phyloP scores from a whole-genome alignment of 2,329 filamentous ascomycete genomes.

The Aureobasidium sp. region DNA sequence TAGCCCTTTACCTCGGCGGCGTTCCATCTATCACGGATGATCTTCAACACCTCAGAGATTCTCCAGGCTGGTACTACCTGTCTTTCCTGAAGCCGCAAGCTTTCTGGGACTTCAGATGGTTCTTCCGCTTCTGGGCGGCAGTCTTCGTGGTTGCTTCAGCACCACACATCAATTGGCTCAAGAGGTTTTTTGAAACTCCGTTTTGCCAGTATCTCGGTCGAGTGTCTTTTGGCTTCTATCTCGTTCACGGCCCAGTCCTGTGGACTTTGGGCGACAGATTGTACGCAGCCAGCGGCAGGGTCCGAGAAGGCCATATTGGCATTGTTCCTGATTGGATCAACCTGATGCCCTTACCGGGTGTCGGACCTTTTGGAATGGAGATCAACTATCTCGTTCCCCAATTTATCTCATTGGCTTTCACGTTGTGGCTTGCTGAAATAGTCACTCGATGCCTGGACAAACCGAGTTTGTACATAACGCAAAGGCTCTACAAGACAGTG shows the following conservation, averaged over 20 bases:
- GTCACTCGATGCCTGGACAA: constrained; percentile 50
- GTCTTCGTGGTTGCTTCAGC: constrained; percentile 47
- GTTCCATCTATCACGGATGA: constrained; percentile 9
- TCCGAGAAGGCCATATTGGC: constrained; percentile 38
- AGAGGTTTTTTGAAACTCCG: constrained; percentile 47
- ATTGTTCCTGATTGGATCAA: constrained; percentile 50
- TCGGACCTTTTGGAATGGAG: constrained; percentile 53
- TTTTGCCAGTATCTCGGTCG: constrained; percentile 54
- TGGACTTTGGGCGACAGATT: constrained; percentile 52
- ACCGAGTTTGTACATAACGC: constrained; percentile 49
- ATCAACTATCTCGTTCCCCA: constrained; percentile 52
- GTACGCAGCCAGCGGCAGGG: constrained; percentile 52
- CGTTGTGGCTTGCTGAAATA: constrained; percentile 48
- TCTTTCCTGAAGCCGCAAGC: constrained; percentile 38
- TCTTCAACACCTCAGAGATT: constrained; percentile 1
- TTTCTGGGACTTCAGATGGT: constrained; percentile 25
- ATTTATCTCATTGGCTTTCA: constrained; percentile 50
- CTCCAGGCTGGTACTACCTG: constrained; percentile 51
- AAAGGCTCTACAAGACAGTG: constrained; percentile 45
- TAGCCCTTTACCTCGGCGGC: constrained; percentile 47
- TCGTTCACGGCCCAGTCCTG: constrained; percentile 54
- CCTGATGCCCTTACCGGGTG: constrained; percentile 45
- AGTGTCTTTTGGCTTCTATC: constrained; percentile 53
- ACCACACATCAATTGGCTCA: constrained; percentile 48
- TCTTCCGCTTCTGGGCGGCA: constrained; percentile 57